Base-by-base conservation (phyloP, 2,329 filamentous ascomycete genomes). In the Ophiosphaerella narmari region DNA sequence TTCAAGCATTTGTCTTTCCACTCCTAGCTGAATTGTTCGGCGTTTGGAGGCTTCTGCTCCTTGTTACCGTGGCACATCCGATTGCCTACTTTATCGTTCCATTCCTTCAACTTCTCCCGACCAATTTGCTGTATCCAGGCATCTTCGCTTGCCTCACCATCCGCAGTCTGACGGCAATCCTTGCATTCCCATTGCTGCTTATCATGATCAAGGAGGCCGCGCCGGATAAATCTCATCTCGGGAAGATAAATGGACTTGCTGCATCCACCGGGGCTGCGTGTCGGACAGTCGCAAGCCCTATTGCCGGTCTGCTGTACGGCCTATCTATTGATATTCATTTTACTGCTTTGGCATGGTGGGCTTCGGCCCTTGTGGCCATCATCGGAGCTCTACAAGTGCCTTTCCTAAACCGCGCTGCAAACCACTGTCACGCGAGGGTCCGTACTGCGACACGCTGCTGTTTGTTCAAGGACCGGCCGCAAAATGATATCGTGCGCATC, bases 141-240 rank as follows among this genome's bases (percentile, higher is more conserved):
- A 84, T 90, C 23, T 90, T 89, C 66, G 69, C 77, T n/a, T 86
- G 85, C 36, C 75, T 90, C 31, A 74, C 82, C 2, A 72, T 89
- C 48, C 85, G 88, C 55, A 88, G 87, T 59, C 75, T 88, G 47
- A 83, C 86, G 47, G 86, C 85, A 7, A 88, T 90, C 57, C 78
- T 90, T 32, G 83, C 82, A 18, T 88, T 86, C 33, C 87, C 87
- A 0, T 80, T 88, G 7, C 79, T 87, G 1, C 77, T 90, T 23
- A 89, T 90, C 52, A 77, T 90, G 46, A 80, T 90, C 63, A 90
- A 90, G 69, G 85, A 90, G 73, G 85, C 87, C 1, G 83, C 85
- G 4, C 86, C 86, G 0, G 80, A 82, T 4, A 77, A 83, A 3
- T 80, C 78, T 1, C 80, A 84, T 5, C 77, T 90, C 13, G 87